phyloP scores from a whole-genome alignment of 2,329 filamentous ascomycete species.

The Claviceps fusiformis region DNA sequence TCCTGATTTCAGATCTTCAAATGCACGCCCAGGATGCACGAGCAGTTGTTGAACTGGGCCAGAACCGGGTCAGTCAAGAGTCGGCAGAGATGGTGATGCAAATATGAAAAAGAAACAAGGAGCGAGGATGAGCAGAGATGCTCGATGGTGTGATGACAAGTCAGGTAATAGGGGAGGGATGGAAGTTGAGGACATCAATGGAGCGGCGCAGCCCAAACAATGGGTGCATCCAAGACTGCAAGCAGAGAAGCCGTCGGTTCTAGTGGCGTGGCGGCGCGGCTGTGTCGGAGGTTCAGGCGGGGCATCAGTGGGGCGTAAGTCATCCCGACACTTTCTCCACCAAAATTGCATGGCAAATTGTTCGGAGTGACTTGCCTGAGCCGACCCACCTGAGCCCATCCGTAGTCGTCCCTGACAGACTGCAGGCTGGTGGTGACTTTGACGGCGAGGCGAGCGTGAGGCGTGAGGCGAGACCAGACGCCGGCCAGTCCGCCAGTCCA shows the following conservation, averaged over 20 bases:
- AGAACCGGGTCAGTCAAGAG: neutral
- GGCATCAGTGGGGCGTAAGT: neutral
- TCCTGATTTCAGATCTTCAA: neutral
- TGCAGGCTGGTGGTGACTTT: too few species aligned
- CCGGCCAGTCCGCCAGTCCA: too few species aligned
- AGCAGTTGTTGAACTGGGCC: neutral
- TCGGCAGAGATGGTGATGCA: neutral
- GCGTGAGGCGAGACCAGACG: too few species aligned
- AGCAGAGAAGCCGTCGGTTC: neutral
- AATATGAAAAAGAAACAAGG: neutral
- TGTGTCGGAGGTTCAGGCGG: conserved; percentile 6
- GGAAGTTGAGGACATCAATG: neutral
- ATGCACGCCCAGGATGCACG: neutral
- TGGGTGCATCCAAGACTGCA: neutral
- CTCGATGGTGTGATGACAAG: neutral
- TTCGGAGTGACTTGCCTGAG: too few species aligned
- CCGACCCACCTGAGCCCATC: too few species aligned
- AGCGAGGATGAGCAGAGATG: neutral
- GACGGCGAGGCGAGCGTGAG: too few species aligned
- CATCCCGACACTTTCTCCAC: too few species aligned
- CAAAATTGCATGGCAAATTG: too few species aligned
- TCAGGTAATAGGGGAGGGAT: neutral
- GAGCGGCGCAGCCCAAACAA: neutral
- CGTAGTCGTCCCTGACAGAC: too few species aligned
- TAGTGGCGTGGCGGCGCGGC: conserved; percentile 3